Base-by-base conservation (phyloP, 148 eudicot genomes). In the Simmondsia chinensis region DNA sequence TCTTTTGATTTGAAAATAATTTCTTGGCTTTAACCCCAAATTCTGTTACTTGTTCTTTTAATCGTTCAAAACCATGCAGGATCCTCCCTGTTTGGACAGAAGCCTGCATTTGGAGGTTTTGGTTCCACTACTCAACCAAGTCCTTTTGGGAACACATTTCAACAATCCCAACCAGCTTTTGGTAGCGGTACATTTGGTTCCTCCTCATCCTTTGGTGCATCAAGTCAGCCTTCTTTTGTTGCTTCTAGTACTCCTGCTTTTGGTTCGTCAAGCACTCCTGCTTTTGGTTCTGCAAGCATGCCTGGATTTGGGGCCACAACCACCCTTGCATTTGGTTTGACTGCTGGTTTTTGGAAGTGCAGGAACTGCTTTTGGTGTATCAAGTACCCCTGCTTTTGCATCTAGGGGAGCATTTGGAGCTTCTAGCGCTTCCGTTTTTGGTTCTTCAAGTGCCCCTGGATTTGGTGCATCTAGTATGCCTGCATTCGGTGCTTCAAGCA, bases 81-180 rank as follows among this genome's bases (percentile, higher is more conserved):
- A 33, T 66, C 85, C 19, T 78, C 95, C 42, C 71, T 32, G 5
- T 85, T 80, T 58, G 95, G 89, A 24, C 95, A 80, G 56, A 78
- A 85, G 65, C 80, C 95, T 37, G 67, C 65, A 11, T 91, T 91
- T 70, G 94, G 94, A 52, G 88, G 81, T 49, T 82, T 85, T 76
- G 93, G 94, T 43, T 63, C 94, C 24, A 64, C 40, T 33, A 46
- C 81, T 26, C 94, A 63, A 45, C 42, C 94, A 52, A 85, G 82
- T 62, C 97, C 94, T n/a, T 85, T 82, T 59, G 99, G 95, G 48
- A 66, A 82, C 60, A 68, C 97, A 47, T 61, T 64, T 60, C 88
- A 68, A 53, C 95, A 82, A 65, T 73, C 94, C 34, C 99, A 91
- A 56, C 86, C 99, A 12, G 77, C 94, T 5, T 82, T 85, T 61